Conservation (phyloP, 2,329 filamentous ascomycete species). For the Mollisia scopiformis region DNA sequence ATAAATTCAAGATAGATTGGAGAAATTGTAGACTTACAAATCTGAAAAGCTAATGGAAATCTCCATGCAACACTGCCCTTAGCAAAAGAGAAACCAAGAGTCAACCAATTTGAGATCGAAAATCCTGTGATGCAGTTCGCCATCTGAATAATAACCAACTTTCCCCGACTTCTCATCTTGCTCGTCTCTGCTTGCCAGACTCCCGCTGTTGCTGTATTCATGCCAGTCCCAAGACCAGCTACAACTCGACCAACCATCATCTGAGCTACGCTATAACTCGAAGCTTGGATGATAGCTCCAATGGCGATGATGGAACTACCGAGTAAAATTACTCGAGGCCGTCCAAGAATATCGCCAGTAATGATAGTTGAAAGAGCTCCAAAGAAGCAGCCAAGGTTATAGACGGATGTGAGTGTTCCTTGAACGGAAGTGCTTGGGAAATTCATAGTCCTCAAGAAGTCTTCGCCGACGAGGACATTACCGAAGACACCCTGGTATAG, state of each 20-base stretch:
- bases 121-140: conserved; percentile 58
- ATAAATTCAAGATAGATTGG: neutral
- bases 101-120: conserved; percentile 48
- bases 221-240: conserved; percentile 44
- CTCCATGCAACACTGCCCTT: conserved; percentile 35
- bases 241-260: conserved; percentile 46
- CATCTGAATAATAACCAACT: conserved; percentile 39
- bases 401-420: conserved; percentile 47
- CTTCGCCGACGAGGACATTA: conserved; percentile 46
- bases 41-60: conserved; percentile 38
- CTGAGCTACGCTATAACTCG: conserved; percentile 41
- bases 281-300: conserved; percentile 34
- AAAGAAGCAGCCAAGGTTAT: conserved; percentile 46
- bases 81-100: conserved; percentile 38
- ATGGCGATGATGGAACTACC: conserved; percentile 42
- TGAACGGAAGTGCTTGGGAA: conserved; percentile 41
- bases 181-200: conserved; percentile 49
- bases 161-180: conserved; percentile 25
- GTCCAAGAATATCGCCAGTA: conserved; percentile 57
- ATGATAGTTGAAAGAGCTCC: conserved; percentile 47
- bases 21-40: conserved; percentile 32
- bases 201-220: conserved; percentile 65
- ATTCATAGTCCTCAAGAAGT: conserved; percentile 45
- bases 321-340: conserved; percentile 57
- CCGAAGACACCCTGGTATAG: conserved; percentile 35